phyloP scores from a whole-genome alignment of 2,329 filamentous ascomycete species.

The Colletotrichum limetticola region DNA sequence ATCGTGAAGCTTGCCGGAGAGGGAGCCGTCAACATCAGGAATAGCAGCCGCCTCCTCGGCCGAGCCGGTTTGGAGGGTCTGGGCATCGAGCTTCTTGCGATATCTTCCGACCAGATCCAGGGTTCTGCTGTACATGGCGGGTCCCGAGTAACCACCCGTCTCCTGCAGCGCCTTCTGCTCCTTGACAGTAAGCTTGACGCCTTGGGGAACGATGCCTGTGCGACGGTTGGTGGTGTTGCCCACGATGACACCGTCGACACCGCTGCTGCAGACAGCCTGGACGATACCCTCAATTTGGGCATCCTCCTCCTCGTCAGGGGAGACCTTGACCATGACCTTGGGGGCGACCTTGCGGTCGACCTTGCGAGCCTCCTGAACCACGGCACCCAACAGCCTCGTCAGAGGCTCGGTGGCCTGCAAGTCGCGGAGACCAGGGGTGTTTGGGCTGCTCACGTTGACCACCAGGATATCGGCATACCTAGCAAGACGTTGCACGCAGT shows the following conservation, averaged over 20 bases:
- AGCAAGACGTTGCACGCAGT: conserved; percentile 84
- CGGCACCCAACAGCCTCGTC: conserved; percentile 81
- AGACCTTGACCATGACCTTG: conserved; percentile 97
- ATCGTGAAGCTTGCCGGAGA: conserved; percentile 40
- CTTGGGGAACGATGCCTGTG: conserved; percentile 74
- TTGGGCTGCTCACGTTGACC: conserved; percentile 96
- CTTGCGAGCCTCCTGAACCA: conserved; percentile 80
- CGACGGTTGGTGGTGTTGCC: conserved; percentile 95
- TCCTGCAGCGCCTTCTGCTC: conserved; percentile 79
- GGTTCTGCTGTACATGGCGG: conserved; percentile 86
- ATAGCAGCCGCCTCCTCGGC: conserved; percentile 43
- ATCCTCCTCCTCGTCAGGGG: conserved; percentile 90
- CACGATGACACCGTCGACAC: conserved; percentile 95
- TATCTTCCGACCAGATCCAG: conserved; percentile 84
- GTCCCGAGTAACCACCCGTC: conserved; percentile 90
- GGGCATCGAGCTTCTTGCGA: conserved; percentile 72
- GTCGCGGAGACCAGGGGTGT: conserved; percentile 90
- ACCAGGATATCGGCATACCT: conserved; percentile 96
- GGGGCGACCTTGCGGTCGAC: conserved; percentile 78
- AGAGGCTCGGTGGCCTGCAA: conserved; percentile 88
- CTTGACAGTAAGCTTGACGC: conserved; percentile 70
- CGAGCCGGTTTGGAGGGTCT: conserved; percentile 50
- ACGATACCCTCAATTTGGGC: conserved; percentile 89
- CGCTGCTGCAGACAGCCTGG: conserved; percentile 82
- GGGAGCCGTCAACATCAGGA: conserved; percentile 44